These are phyloP conservation scores for Wickerhamomyces tratensis DNA, from an alignment of 805 yeast genomes.

Conservation along the genomic window DNA sequence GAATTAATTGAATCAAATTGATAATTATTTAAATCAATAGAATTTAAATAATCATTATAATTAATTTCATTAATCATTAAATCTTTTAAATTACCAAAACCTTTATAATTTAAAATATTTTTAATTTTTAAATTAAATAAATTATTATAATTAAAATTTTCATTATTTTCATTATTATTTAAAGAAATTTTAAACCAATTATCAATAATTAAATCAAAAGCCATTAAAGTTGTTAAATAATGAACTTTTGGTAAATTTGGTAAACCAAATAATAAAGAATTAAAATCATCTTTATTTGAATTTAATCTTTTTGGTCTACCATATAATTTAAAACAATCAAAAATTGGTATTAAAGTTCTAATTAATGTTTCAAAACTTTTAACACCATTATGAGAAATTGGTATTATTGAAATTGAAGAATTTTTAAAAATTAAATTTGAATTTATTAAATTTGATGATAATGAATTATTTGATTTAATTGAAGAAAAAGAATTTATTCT, in stretches of 20 bases:
- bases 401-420: constrained; percentile 43
- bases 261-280: constrained; percentile 57
- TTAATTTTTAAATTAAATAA: constrained; percentile 3
- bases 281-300: constrained; percentile 43
- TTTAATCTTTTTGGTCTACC: constrained; percentile 63
- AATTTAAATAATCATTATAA: not conserved
- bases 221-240: constrained; percentile 26
- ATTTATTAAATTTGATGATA: constrained; percentile 5
- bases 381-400: constrained; percentile 65
- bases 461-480: constrained; percentile 4
- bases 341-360: constrained; percentile 55
- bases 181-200: constrained; percentile 8
- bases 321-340: constrained; percentile 61
- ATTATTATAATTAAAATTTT: constrained; percentile 1
- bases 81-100: constrained; percentile 8
- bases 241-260: constrained; percentile 67
- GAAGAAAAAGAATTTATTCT: constrained; percentile 3
- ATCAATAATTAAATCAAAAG: constrained; percentile 6
- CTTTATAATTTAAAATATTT: constrained; percentile 1
- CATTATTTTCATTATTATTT: constrained; percentile 1
- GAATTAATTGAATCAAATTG: too few relatives aligned
- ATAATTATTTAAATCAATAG: too few relatives aligned
- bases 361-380: constrained; percentile 65
- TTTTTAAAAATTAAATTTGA: constrained; percentile 2
- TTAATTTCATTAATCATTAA: constrained; percentile 1